phyloP scores from a whole-genome alignment of 225 moss, liverwort and hornwort species.

The Climacium dendroides region DNA sequence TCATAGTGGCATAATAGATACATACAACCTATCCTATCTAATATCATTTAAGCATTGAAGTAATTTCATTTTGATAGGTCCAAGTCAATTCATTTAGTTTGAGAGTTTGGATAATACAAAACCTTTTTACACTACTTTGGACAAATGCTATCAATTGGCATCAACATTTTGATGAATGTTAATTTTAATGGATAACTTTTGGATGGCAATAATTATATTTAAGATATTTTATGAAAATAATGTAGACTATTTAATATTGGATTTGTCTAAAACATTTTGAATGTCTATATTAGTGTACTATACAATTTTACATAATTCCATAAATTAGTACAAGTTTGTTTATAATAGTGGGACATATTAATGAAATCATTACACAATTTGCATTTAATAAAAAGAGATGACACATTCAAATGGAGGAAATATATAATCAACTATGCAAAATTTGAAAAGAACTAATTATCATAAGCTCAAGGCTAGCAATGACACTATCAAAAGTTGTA shows the following conservation, averaged over 20 bases:
- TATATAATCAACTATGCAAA: not conserved
- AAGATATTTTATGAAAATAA: not conserved
- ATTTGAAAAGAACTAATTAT: not conserved
- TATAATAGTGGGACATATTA: no score
- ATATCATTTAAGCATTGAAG: not conserved
- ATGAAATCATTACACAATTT: not conserved
- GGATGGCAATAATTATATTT: not conserved
- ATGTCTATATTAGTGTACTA: no score
- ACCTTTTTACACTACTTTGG: not conserved
- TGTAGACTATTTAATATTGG: not conserved
- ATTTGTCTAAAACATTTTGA: no score
- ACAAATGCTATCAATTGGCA: not conserved
- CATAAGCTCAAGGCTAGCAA: no score
- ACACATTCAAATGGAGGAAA: not conserved
- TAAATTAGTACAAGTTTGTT: no score
- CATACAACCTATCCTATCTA: not conserved
- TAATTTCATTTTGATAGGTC: not conserved
- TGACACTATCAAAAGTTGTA: accelerated
- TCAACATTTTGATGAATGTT: not conserved
- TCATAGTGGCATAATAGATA: not conserved
- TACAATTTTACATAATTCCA: no score
- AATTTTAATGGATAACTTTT: not conserved
- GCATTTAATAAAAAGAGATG: not conserved
- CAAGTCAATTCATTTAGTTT: not conserved
- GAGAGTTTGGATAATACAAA: no score